Conservation (phyloP, 2,329 filamentous ascomycete species). For the Apiospora koreana region DNA sequence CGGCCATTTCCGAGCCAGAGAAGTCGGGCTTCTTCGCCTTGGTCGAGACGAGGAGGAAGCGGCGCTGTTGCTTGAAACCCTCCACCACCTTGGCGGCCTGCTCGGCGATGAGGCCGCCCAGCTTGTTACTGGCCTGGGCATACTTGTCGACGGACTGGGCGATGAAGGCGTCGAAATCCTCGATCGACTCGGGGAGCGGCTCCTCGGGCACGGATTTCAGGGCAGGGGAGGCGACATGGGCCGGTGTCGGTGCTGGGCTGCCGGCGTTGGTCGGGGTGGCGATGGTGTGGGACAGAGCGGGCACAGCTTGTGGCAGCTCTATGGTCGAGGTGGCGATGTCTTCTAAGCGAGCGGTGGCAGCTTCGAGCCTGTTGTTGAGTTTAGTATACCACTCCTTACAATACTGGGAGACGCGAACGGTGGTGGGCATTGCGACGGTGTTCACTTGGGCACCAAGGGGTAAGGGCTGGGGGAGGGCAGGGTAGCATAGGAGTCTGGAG, state of each 20-base stretch:
- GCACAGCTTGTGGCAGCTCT: constrained; percentile 56
- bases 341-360: constrained; percentile 92
- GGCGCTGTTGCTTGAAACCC: constrained; percentile 82
- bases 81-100: constrained; percentile 63
- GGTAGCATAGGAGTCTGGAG: background rate
- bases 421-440: constrained; percentile 18
- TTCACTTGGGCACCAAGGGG: background rate
- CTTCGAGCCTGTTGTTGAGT: constrained; percentile 76
- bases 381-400: constrained; percentile 43
- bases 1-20: constrained; percentile 56
- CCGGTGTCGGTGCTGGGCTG: constrained; percentile 21
- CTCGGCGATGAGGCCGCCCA: constrained; percentile 77
- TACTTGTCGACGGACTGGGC: constrained; percentile 74
- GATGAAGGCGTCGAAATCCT: constrained; percentile 85
- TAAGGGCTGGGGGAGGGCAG: background rate
- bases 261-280: constrained; percentile 35
- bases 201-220: constrained; percentile 45
- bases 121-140: constrained; percentile 72
- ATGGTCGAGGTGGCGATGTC: constrained; percentile 84
- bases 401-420: constrained; percentile 20
- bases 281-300: constrained; percentile 44
- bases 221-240: constrained; percentile 26
- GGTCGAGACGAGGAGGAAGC: constrained; percentile 83
- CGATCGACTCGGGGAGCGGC: constrained; percentile 72
- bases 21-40: constrained; percentile 91